Percentiles rank a stretch among this genome's conserved stretches.
phyloP scores from a whole-genome alignment of 805 yeast genomes.

The Zygotorulaspora florentina region DNA sequence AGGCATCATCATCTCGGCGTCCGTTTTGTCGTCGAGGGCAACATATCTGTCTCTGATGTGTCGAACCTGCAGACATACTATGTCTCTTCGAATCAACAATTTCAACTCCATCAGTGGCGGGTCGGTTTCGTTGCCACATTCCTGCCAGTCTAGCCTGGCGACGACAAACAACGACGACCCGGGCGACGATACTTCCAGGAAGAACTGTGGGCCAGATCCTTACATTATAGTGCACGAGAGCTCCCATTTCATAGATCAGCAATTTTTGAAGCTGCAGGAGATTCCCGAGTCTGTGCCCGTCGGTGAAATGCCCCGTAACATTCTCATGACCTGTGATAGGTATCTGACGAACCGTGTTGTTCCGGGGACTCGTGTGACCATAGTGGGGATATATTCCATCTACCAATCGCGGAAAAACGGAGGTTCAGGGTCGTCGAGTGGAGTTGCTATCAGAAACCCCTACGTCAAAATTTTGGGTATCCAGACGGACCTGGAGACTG shows the following conservation, averaged over 20 bases:
- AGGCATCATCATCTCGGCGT: slow-evolving; percentile 89
- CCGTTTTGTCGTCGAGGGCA: slow-evolving; percentile 84
- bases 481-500: slow-evolving; percentile 73
- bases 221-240: slow-evolving; percentile 90
- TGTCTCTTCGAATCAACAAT: slow-evolving; percentile 45
- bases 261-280: slow-evolving; percentile 87
- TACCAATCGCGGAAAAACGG: slow-evolving; percentile 66
- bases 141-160: slow-evolving; percentile 30
- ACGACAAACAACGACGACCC: slow-evolving; percentile 15
- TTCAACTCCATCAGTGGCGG: slow-evolving; percentile 34
- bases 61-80: slow-evolving; percentile 79
- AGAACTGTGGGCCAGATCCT: slow-evolving; percentile 83
- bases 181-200: slow-evolving; percentile 24
- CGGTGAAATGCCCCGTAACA: slow-evolving; percentile 97
- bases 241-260: slow-evolving; percentile 92
- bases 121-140: slow-evolving; percentile 31
- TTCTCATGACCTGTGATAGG: slow-evolving; percentile 81
- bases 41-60: slow-evolving; percentile 81
- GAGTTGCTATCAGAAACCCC: slow-evolving; percentile 89
- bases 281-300: slow-evolving; percentile 99
- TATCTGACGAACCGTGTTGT: slow-evolving; percentile 84
- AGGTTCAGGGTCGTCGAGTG: slow-evolving; percentile 38
- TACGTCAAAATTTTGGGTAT: slow-evolving; percentile 84
- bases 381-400: slow-evolving; percentile 89
- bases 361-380: slow-evolving; percentile 92